A percentile compares a stretch with the other conserved stretches of the same genome.
phyloP scores from a whole-genome alignment of 306 rosid genomes.

The Quercus alba region DNA sequence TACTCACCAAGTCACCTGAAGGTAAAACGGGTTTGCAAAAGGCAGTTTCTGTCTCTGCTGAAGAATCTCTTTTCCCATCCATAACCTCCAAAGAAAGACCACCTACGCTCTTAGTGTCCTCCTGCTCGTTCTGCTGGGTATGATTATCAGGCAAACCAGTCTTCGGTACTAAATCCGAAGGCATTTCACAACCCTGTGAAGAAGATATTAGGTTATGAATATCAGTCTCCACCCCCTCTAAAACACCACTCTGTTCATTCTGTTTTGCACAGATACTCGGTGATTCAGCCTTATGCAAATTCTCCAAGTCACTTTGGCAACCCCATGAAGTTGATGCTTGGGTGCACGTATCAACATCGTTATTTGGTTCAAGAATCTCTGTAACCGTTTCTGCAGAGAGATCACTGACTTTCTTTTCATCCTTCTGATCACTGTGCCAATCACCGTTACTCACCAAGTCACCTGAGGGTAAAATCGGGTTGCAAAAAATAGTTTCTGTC shows the following conservation, averaged over 20 bases:
- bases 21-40: conserved; percentile 25
- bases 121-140: conserved; percentile 40
- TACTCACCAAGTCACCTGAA: conserved; percentile 25
- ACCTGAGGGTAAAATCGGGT: conserved; percentile 7
- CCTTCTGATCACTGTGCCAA: conserved; percentile 28
- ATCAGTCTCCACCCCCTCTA: conserved; percentile 24
- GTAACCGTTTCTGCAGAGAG: conserved; percentile 35
- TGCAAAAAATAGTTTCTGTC: conserved; percentile 37
- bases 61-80: conserved; percentile 31
- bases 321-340: conserved; percentile 30
- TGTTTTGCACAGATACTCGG: conserved; percentile 22
- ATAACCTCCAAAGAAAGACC: conserved; percentile 30
- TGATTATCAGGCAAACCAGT: conserved; percentile 28
- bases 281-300: conserved; percentile 40
- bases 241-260: conserved; percentile 16
- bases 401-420: conserved; percentile 30
- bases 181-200: conserved; percentile 29
- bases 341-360: conserved; percentile 21
- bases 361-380: conserved; percentile 40
- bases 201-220: conserved; percentile 26
- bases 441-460: conserved; percentile 23
- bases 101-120: conserved; percentile 30
- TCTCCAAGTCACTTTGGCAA: conserved; percentile 28
- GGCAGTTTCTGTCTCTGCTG: conserved; percentile 35
- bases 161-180: conserved; percentile 26